These are phyloP conservation scores for Claviceps purpurea DNA, from an alignment of 2,329 filamentous ascomycete genomes.

Conservation along the genomic window DNA sequence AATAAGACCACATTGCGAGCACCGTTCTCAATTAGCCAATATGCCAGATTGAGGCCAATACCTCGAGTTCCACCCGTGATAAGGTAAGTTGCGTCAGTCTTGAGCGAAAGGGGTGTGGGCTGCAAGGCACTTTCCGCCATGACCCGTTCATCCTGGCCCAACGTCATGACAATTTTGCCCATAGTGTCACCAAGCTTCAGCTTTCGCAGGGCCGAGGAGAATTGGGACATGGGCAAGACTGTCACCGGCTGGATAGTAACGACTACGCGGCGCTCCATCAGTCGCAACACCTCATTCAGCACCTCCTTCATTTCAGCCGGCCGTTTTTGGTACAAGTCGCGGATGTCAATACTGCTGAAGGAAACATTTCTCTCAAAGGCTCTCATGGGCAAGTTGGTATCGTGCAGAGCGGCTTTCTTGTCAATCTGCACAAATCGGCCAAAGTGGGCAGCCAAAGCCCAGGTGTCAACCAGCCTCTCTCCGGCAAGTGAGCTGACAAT, in stretches of 20 bases:
- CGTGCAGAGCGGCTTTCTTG: constrained; percentile 20
- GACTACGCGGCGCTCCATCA: constrained; percentile 4
- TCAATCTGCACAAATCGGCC: constrained; percentile 24
- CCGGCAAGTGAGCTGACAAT: constrained; percentile 4
- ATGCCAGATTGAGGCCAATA: constrained; percentile 2
- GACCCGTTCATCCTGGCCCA: constrained; percentile 7
- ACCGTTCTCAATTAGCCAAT: constrained; percentile 4
- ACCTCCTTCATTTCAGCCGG: constrained; percentile 6
- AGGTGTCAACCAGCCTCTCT: constrained; percentile 12
- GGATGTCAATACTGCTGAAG: constrained; percentile 29
- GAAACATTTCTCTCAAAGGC: constrained; percentile 24
- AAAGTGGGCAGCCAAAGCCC: constrained; percentile 15
- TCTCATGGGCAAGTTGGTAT: constrained; percentile 20
- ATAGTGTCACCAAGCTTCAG: constrained; percentile 26
- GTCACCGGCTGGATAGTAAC: constrained; percentile 3
- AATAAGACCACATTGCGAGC: constrained; percentile 1
- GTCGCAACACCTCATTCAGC: constrained; percentile 4
- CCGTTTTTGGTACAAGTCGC: constrained; percentile 6
- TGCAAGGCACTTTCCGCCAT: constrained; percentile 4
- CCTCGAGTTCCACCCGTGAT: constrained; percentile 5
- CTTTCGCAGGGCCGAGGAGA: constrained; percentile 24
- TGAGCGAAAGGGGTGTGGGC: constrained; percentile 1
- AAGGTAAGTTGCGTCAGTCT: constrained; percentile 4
- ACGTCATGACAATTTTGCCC: constrained; percentile 26
- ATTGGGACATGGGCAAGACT: constrained; percentile 14